phyloP scores from a whole-genome alignment of 441 rosid species.

The Pelargonium cotyledonis region DNA sequence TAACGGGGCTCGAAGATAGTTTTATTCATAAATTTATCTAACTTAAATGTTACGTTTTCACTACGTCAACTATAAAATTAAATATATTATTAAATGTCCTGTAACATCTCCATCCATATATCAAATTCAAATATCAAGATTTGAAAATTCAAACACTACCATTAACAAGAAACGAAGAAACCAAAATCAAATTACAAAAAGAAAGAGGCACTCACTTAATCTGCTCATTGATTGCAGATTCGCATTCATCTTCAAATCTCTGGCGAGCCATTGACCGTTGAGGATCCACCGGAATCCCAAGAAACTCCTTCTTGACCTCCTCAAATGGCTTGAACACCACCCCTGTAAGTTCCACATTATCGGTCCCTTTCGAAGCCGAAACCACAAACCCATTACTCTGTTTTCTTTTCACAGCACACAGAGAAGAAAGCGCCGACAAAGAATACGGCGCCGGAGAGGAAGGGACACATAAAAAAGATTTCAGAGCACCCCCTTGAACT shows the following conservation, averaged over 20 bases:
- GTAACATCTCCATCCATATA: too few relatives aligned
- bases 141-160: too few relatives aligned
- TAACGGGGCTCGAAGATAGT: too few relatives aligned
- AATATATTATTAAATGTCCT: too few relatives aligned
- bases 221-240: constrained; percentile 50
- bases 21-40: too few relatives aligned
- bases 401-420: background rate
- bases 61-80: too few relatives aligned
- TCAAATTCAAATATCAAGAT: too few relatives aligned
- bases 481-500: constrained; percentile 6
- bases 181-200: background rate
- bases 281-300: constrained; percentile 32
- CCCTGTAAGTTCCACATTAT: constrained; percentile 23
- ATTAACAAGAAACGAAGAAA: background rate
- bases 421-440: background rate
- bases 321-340: constrained; percentile 49
- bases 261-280: constrained; percentile 48
- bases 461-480: constrained; percentile 9
- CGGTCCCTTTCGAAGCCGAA: constrained; percentile 19
- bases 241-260: constrained; percentile 34
- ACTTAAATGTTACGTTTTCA: too few relatives aligned
- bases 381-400: constrained; percentile 19
- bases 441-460: constrained; percentile 12
- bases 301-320: constrained; percentile 42
- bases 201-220: constrained; percentile 37